Evolutionary conservation across 352 stramenopile species (phyloP).

Genomic region (Globisporangium echinulatum): DNA sequence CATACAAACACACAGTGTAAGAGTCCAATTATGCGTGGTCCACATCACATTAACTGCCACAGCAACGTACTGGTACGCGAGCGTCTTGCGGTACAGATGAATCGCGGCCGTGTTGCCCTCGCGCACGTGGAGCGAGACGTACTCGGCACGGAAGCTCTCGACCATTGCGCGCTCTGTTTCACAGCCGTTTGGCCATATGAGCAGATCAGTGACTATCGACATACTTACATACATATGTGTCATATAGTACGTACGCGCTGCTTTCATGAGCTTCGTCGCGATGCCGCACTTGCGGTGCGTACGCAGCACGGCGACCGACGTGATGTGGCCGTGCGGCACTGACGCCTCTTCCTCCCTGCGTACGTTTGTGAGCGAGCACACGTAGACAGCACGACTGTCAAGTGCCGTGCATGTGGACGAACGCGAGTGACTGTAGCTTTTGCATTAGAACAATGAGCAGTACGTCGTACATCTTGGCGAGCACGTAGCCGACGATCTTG

Average conservation of each 20-base stretch:
- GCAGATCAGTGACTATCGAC: too few relatives aligned
- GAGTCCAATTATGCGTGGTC: too few relatives aligned
- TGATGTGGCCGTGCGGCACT: conserved; percentile 97
- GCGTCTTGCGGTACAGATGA: conserved; percentile 97
- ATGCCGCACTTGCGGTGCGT: conserved; percentile 97
- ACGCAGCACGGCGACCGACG: conserved; percentile 95
- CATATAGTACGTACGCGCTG: conserved; percentile 53
- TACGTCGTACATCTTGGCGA: conserved; percentile 96
- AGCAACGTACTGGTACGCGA: conserved; percentile 92
- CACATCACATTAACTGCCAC: too few relatives aligned
- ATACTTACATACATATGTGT: not conserved
- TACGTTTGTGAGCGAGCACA: not conserved
- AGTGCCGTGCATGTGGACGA: not conserved
- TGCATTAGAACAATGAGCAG: not conserved
- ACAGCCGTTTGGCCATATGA: not conserved
- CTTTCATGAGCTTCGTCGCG: conserved; percentile 98
- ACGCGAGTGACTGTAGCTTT: not conserved
- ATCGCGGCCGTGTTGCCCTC: conserved; percentile 97
- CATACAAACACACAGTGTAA: not conserved
- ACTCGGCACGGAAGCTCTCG: conserved; percentile 96
- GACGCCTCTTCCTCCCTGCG: conserved; percentile 74
- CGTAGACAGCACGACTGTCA: too few relatives aligned
- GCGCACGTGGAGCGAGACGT: conserved; percentile 99
- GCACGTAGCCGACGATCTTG: conserved; percentile 99
- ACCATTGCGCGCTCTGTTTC: conserved; percentile 91